Evolutionary conservation across 2,329 filamentous ascomycete genomes (phyloP).

Genomic region (Sporothrix protearum): DNA sequence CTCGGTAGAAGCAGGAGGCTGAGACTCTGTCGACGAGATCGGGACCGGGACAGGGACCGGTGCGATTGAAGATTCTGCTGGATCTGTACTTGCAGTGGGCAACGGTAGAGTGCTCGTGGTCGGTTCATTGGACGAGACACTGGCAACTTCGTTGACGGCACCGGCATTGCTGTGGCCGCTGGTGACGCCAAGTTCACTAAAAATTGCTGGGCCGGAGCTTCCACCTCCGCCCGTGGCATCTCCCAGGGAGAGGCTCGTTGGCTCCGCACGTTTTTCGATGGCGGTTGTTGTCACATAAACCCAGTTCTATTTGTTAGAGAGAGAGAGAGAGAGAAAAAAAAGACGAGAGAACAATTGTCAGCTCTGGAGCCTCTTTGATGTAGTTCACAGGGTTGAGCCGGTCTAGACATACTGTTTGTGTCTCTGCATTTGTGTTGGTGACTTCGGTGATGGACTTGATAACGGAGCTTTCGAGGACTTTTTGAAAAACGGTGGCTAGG

Average conservation of each 20-base stretch:
- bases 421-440: constrained; percentile 27
- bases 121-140: neutral
- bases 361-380: too few species aligned
- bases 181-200: neutral
- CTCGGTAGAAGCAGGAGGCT: neutral
- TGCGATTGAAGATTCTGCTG: neutral
- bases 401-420: constrained; percentile 27
- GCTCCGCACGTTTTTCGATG: constrained; percentile 19
- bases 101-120: neutral
- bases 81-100: neutral
- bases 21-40: neutral
- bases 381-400: too few species aligned
- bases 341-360: too few species aligned
- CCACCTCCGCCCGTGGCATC: too few species aligned
- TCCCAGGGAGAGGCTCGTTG: neutral
- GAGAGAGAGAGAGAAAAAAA: too few species aligned
- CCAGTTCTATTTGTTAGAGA: constrained; percentile 27
- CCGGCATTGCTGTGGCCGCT: neutral
- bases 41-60: neutral
- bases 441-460: constrained; percentile 24
- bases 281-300: constrained; percentile 23
- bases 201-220: neutral
- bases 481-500: constrained; percentile 24
- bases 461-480: constrained; percentile 27
- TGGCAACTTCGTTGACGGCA: neutral